A percentile compares a stretch with the other conserved stretches of the same genome.
Evolutionary conservation across 257 asterid genomes (phyloP).

Genomic region (Nicotiana otophora): DNA sequence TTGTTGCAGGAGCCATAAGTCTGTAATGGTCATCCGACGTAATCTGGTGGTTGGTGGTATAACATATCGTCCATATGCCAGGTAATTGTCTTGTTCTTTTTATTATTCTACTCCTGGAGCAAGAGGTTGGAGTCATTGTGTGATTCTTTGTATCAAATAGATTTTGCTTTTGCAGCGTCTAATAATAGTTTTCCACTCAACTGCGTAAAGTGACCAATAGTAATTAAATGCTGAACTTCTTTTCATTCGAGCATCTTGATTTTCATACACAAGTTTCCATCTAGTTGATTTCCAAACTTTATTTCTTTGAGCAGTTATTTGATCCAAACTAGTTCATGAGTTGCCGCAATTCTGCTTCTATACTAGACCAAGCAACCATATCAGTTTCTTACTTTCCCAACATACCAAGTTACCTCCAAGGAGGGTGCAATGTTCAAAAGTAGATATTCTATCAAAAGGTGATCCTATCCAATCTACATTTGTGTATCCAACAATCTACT

Average conservation of each 20-base stretch:
- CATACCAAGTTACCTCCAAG: background rate
- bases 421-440: background rate
- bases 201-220: background rate
- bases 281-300: no score
- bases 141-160: background rate
- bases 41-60: conserved; percentile 95
- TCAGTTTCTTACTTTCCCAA: background rate
- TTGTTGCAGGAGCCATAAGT: conserved; percentile 78
- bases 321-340: no score
- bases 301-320: no score
- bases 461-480: no score
- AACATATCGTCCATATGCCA: conserved; percentile 85
- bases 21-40: conserved; percentile 84
- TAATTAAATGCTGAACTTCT: background rate
- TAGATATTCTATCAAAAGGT: background rate
- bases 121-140: background rate
- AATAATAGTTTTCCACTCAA: background rate
- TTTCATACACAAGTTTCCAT: no score
- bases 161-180: background rate
- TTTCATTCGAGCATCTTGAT: background rate
- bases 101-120: conserved; percentile 9
- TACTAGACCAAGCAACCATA: no score
- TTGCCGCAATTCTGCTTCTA: no score
- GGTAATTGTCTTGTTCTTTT: conserved; percentile 38
- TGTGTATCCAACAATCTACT: no score